A percentile compares a stretch with the other conserved stretches of the same genome.
Conservation (phyloP, 768 basidiomycete species). For the Pleurotus djamor region DNA sequence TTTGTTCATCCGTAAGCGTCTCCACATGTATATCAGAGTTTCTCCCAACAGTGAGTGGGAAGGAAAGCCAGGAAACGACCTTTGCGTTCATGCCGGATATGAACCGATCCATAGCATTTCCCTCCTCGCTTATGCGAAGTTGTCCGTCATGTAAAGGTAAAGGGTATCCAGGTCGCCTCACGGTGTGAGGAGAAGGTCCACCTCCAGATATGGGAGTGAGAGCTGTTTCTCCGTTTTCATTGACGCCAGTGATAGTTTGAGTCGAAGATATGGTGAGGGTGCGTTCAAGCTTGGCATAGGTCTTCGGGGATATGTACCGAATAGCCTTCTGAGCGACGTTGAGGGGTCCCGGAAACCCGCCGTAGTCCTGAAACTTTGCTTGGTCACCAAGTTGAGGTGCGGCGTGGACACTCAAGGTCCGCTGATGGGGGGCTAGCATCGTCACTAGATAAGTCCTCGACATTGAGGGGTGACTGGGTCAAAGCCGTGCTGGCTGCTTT, state of each 20-base stretch:
- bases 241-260: conserved; percentile 31
- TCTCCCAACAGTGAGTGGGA: conserved; percentile 50
- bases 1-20: conserved; percentile 60
- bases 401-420: conserved; percentile 6
- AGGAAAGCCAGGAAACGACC: conserved; percentile 33
- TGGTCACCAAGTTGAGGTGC: not conserved
- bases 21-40: conserved; percentile 58
- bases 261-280: conserved; percentile 51
- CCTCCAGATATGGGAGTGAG: not conserved
- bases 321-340: conserved; percentile 34
- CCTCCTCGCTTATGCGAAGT: not conserved
- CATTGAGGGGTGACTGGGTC: not conserved
- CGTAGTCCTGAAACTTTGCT: conserved; percentile 36
- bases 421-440: conserved; percentile 15
- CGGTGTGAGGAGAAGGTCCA: no score
- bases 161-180: no score
- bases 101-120: not conserved
- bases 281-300: conserved; percentile 40
- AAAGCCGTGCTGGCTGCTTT: conserved; percentile 16
- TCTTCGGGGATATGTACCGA: conserved; percentile 35
- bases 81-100: conserved; percentile 1
- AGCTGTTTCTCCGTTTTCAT: not conserved
- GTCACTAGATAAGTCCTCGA: conserved; percentile 17
- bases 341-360: conserved; percentile 48
- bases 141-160: no score